These are phyloP conservation scores for Ammopiptanthus mongolicus DNA, from an alignment of 306 rosid genomes.

Conservation along the genomic window DNA sequence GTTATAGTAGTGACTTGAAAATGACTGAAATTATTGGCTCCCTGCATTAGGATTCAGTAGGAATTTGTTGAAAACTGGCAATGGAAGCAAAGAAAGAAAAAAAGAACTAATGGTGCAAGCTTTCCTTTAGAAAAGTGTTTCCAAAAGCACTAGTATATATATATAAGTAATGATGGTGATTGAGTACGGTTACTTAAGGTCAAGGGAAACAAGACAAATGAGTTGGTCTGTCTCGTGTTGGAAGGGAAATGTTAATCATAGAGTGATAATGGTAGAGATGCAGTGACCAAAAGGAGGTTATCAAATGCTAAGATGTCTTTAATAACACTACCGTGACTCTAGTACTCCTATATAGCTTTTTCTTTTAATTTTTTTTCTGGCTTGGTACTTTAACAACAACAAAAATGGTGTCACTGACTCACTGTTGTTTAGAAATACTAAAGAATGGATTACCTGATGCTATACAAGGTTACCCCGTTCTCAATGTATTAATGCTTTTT, in stretches of 20 bases:
- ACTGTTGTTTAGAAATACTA: background rate
- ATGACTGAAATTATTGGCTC: slow-evolving; percentile 10
- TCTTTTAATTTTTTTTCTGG: no score
- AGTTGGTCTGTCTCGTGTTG: background rate
- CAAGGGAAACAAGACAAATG: background rate
- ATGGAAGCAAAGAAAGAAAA: background rate
- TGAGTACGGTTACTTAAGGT: background rate
- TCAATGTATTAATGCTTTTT: background rate
- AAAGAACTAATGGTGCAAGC: background rate
- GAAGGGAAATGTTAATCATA: background rate
- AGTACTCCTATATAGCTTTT: no score
- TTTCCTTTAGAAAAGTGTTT: background rate
- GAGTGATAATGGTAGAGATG: background rate
- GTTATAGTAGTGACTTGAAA: background rate
- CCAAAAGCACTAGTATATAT: background rate
- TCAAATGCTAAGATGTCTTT: background rate
- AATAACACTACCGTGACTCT: background rate
- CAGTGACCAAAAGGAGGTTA: background rate
- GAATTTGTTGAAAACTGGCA: background rate
- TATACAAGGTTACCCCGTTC: background rate
- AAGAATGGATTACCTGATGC: background rate
- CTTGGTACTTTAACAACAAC: no score
- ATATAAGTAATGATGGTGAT: background rate
- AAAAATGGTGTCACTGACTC: background rate
- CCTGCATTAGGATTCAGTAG: background rate